phyloP scores from a whole-genome alignment of 2,329 filamentous ascomycete genomes.

The Alternaria consortialis region DNA sequence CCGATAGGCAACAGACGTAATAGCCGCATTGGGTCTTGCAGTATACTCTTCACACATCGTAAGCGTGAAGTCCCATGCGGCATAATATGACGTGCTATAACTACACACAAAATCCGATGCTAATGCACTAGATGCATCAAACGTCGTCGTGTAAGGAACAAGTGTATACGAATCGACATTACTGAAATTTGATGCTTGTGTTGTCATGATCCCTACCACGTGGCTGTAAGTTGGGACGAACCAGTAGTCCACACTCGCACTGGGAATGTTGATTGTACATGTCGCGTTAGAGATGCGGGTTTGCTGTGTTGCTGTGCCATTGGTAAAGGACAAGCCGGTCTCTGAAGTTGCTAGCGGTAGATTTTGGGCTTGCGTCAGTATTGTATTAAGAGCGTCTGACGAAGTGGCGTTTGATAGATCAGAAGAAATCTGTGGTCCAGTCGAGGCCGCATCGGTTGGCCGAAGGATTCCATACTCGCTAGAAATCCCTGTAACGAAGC shows the following conservation, averaged over 20 bases:
- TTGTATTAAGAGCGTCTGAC: slow-evolving; percentile 1
- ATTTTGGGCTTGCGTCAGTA: not conserved
- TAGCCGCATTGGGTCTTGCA: slow-evolving; percentile 42
- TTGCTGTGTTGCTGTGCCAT: slow-evolving; percentile 1
- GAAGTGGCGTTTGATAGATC: slow-evolving; percentile 6
- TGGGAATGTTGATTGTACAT: slow-evolving; percentile 48
- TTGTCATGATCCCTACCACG: slow-evolving; percentile 31
- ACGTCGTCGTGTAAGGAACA: slow-evolving; percentile 33
- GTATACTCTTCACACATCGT: slow-evolving; percentile 37
- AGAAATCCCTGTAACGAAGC: slow-evolving; percentile 4
- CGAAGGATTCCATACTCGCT: slow-evolving; percentile 19
- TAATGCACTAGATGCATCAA: slow-evolving; percentile 39
- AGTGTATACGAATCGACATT: slow-evolving; percentile 28
- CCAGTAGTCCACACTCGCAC: slow-evolving; percentile 47
- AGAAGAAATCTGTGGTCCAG: slow-evolving; percentile 8
- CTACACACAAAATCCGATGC: slow-evolving; percentile 34
- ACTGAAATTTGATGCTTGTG: slow-evolving; percentile 27
- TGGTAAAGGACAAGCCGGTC: not conserved
- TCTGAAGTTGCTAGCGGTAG: slow-evolving; percentile 3
- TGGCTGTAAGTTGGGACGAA: slow-evolving; percentile 40
- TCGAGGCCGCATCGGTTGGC: slow-evolving; percentile 17
- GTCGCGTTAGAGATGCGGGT: slow-evolving; percentile 26
- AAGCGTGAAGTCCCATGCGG: slow-evolving; percentile 32
- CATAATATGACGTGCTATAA: slow-evolving; percentile 29
- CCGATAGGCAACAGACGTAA: slow-evolving; percentile 41